Evolutionary conservation across 1,284 basidiomycete genomes (phyloP).

Genomic region (Melanopsichium pennsylvanicum): DNA sequence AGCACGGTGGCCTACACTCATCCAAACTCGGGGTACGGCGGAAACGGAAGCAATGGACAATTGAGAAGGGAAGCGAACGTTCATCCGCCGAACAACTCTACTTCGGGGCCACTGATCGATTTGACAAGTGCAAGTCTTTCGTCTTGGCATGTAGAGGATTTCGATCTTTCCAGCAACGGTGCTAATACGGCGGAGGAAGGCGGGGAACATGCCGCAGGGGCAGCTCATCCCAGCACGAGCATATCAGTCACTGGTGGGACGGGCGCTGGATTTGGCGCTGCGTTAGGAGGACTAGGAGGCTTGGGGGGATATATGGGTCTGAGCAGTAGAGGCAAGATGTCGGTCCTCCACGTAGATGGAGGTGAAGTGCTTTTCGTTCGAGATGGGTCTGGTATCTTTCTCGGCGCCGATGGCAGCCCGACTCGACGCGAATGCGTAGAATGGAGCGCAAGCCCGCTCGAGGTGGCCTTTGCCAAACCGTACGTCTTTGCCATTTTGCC

Average conservation of each 20-base stretch:
- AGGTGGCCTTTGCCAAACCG: conserved; percentile 81
- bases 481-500: conserved; percentile 74
- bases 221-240: conserved; percentile 18
- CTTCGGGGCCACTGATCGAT: conserved; percentile 41
- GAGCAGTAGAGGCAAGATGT: conserved; percentile 74
- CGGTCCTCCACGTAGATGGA: conserved; percentile 73
- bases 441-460: conserved; percentile 83
- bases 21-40: conserved; percentile 24
- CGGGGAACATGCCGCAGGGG: conserved; percentile 6
- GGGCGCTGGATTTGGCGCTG: conserved; percentile 30
- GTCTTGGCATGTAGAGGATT: conserved; percentile 45
- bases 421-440: conserved; percentile 73
- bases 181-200: conserved; percentile 6
- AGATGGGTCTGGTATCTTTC: conserved; percentile 70
- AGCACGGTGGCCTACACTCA: conserved; percentile 45
- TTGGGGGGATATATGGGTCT: conserved; percentile 88
- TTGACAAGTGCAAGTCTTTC: conserved; percentile 26
- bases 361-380: conserved; percentile 56
- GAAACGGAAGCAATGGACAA: conserved; percentile 5
- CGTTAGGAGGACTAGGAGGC: conserved; percentile 71
- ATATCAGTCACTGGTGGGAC: conserved; percentile 18
- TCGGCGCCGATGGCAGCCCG: conserved; percentile 76
- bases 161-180: conserved; percentile 40
- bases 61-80: conserved; percentile 35
- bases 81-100: conserved; percentile 36